Evolutionary conservation across 2,329 filamentous ascomycete genomes (phyloP).

Genomic region (Eutypella sp.): DNA sequence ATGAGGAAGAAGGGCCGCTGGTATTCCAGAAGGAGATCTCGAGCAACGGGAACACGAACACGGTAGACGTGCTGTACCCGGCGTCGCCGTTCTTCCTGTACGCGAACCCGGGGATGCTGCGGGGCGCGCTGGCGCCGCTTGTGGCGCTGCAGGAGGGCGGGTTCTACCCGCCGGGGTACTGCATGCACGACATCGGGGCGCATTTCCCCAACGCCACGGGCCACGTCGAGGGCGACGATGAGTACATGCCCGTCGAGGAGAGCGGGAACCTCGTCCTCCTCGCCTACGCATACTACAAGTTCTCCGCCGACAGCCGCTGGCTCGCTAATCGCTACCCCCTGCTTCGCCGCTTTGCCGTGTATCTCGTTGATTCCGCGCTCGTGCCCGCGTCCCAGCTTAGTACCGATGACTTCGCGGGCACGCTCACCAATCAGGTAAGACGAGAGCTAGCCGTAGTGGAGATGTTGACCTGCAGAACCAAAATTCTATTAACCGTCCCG

Average conservation of each 20-base stretch:
- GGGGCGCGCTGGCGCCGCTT: slow-evolving; percentile 70
- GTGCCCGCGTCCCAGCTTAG: slow-evolving; percentile 65
- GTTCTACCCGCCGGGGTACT: slow-evolving; percentile 75
- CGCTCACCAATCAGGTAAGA: slow-evolving; percentile 54
- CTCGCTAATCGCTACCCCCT: slow-evolving; percentile 51
- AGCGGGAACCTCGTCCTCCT: slow-evolving; percentile 72
- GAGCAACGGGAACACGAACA: slow-evolving; percentile 74
- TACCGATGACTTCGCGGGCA: slow-evolving; percentile 71
- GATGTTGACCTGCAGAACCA: background rate
- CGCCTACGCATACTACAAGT: slow-evolving; percentile 40
- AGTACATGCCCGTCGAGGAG: slow-evolving; percentile 70
- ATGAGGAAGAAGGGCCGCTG: slow-evolving; percentile 51
- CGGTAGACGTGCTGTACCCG: slow-evolving; percentile 80
- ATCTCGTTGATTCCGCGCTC: slow-evolving; percentile 64
- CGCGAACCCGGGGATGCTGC: slow-evolving; percentile 72
- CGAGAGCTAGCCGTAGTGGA: background rate
- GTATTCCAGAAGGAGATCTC: slow-evolving; percentile 82
- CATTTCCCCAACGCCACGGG: slow-evolving; percentile 70
- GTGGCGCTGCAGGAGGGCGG: slow-evolving; percentile 74
- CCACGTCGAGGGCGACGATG: slow-evolving; percentile 61
- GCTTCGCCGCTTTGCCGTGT: slow-evolving; percentile 66
- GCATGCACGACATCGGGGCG: slow-evolving; percentile 67
- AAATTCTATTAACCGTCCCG: background rate
- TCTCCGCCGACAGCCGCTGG: slow-evolving; percentile 25
- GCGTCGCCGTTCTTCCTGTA: slow-evolving; percentile 80